Evolutionary conservation across 2,329 filamentous ascomycete species (phyloP).

Genomic region (Sclerotinia spermophila): DNA sequence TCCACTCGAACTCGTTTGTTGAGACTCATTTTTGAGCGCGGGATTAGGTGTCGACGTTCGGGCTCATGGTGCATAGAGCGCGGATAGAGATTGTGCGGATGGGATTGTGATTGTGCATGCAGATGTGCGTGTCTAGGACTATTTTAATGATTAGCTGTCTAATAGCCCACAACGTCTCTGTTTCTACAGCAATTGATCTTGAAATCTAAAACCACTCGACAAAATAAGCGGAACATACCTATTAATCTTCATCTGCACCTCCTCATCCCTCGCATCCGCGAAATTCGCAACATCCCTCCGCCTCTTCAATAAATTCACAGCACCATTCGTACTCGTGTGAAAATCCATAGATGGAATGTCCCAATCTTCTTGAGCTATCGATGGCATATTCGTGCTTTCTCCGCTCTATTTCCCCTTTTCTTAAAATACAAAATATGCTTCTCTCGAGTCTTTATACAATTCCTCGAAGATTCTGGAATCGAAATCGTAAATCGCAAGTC

Average conservation of each 20-base stretch:
- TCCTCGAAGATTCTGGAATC: not conserved
- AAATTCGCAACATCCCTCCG: slow-evolving; percentile 26
- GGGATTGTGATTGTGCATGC: not conserved
- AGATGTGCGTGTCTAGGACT: slow-evolving; percentile 8
- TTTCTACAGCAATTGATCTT: not conserved
- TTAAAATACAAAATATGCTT: not conserved
- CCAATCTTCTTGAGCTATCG: slow-evolving; percentile 27
- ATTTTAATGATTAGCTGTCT: not conserved
- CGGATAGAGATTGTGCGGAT: not conserved
- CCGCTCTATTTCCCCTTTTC: not conserved
- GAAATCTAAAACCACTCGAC: not conserved
- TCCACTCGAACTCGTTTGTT: slow-evolving; percentile 13
- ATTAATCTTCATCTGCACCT: slow-evolving; percentile 20
- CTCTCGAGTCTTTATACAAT: not conserved
- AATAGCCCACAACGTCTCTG: not conserved
- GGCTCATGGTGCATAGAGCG: not conserved
- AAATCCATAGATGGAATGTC: slow-evolving; percentile 16
- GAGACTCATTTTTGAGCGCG: slow-evolving; percentile 1
- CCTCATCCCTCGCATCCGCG: not conserved
- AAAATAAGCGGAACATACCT: slow-evolving; percentile 8
- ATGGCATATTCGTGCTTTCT: slow-evolving; percentile 27
- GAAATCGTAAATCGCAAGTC: not conserved
- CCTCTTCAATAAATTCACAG: slow-evolving; percentile 24
- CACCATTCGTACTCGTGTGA: not conserved
- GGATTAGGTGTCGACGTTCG: slow-evolving; percentile 8